Percentiles rank a stretch among this genome's conserved stretches.
Evolutionary conservation across 2,329 filamentous ascomycete genomes (phyloP).

Genomic region (Diaporthe nobilis): DNA sequence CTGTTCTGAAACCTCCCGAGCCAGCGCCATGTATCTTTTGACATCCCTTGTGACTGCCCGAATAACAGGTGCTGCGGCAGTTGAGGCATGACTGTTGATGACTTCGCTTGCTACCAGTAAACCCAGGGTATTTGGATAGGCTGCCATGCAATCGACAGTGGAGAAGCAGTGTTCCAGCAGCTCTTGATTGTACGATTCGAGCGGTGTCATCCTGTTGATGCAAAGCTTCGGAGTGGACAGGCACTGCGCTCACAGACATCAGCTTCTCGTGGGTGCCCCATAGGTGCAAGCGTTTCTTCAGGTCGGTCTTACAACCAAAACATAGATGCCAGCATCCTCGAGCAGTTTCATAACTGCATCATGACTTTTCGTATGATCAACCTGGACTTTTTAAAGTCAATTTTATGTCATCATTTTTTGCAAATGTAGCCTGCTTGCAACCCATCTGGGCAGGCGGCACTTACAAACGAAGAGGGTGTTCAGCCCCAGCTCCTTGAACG

Average conservation of each 20-base stretch:
- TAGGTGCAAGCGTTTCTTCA: not conserved
- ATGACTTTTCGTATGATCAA: not conserved
- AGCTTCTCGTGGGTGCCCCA: not conserved
- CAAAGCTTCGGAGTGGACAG: slow-evolving; percentile 21
- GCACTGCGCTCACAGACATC: slow-evolving; percentile 35
- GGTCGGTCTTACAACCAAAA: slow-evolving; percentile 44
- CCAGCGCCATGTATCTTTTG: slow-evolving; percentile 45
- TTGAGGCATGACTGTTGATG: slow-evolving; percentile 35
- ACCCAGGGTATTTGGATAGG: slow-evolving; percentile 48
- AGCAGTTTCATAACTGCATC: slow-evolving; percentile 7
- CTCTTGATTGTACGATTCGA: slow-evolving; percentile 41
- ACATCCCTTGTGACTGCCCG: slow-evolving; percentile 47
- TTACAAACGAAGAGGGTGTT: slow-evolving; percentile 47
- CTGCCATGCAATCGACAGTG: slow-evolving; percentile 45
- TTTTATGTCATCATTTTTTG: too few species aligned
- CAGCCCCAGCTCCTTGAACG: slow-evolving; percentile 45
- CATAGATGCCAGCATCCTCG: slow-evolving; percentile 43
- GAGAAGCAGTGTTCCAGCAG: slow-evolving; percentile 43
- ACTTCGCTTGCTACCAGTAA: slow-evolving; percentile 43
- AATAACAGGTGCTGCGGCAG: slow-evolving; percentile 41
- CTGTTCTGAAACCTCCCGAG: slow-evolving; percentile 8
- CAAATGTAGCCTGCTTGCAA: not conserved
- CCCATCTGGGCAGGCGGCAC: slow-evolving; percentile 20
- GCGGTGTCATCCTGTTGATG: slow-evolving; percentile 39
- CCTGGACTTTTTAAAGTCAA: not conserved